These are phyloP conservation scores for Rhizophora apiculata DNA, from an alignment of 345 rosid genomes.

Conservation along the genomic window DNA sequence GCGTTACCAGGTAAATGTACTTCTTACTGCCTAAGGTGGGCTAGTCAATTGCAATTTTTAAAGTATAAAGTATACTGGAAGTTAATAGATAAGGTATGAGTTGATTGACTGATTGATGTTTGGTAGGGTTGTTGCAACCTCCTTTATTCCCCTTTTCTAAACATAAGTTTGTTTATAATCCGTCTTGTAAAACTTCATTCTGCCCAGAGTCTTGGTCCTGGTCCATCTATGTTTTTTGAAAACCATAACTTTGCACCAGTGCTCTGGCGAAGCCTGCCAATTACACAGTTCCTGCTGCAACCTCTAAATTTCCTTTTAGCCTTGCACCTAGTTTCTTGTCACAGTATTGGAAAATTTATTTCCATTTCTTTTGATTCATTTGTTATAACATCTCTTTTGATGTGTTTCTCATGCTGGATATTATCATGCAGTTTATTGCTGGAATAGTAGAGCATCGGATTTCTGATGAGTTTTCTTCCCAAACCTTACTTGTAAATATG, in stretches of 20 bases:
- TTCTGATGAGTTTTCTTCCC: slow-evolving; percentile 72
- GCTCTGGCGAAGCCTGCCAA: not conserved
- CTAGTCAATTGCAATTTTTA: not conserved
- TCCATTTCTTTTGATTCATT: not conserved
- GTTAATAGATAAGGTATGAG: not conserved
- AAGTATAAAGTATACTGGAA: not conserved
- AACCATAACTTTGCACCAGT: not conserved
- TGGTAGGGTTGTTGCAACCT: not conserved
- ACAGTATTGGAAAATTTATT: not conserved
- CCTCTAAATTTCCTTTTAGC: not conserved
- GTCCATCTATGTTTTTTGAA: not conserved
- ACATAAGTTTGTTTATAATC: too few species aligned
- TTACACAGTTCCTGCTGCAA: not conserved
- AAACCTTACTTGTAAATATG: slow-evolving; percentile 71
- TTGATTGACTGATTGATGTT: not conserved
- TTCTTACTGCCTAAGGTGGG: slow-evolving; percentile 3
- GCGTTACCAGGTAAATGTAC: slow-evolving; percentile 73
- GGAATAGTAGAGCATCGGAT: slow-evolving; percentile 87
- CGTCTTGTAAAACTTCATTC: not conserved
- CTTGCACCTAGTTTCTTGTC: not conserved
- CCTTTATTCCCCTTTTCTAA: too few species aligned
- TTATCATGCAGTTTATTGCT: slow-evolving; percentile 71
- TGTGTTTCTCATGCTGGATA: slow-evolving; percentile 6
- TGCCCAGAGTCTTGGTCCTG: not conserved
- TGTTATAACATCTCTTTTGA: not conserved